phyloP scores from a whole-genome alignment of 495 filamentous ascomycete species.

The Baudoinia panamericana region DNA sequence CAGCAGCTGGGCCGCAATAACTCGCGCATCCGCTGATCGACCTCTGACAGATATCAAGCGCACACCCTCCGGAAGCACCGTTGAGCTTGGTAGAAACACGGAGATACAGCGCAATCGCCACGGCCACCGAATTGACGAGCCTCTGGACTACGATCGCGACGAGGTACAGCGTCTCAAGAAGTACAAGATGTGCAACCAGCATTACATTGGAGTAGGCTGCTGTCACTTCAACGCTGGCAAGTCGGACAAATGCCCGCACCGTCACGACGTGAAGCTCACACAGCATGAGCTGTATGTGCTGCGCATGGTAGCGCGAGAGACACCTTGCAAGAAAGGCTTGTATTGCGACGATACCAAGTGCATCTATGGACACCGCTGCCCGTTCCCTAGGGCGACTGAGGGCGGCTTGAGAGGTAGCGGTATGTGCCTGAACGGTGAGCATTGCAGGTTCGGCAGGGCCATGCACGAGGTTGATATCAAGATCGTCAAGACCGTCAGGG shows the following conservation, averaged over 20 bases:
- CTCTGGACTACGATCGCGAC: constrained; percentile 42
- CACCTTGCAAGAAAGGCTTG: constrained; percentile 61
- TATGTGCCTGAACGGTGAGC: constrained; percentile 25
- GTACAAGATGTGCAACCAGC: constrained; percentile 75
- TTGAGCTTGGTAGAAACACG: too few relatives aligned
- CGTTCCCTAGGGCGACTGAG: constrained; percentile 18
- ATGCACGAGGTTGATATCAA: constrained; percentile 26
- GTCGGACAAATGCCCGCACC: constrained; percentile 53
- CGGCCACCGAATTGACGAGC: constrained; percentile 58
- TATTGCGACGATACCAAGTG: constrained; percentile 64
- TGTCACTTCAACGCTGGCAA: constrained; percentile 35
- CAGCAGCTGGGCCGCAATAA: too few relatives aligned
- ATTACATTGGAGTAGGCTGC: constrained; percentile 65
- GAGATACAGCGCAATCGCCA: constrained; percentile 55
- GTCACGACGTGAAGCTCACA: constrained; percentile 58
- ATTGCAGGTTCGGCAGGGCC: constrained; percentile 25
- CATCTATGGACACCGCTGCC: constrained; percentile 61
- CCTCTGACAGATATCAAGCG: too few relatives aligned
- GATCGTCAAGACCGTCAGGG: constrained; percentile 10
- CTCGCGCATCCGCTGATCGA: too few relatives aligned
- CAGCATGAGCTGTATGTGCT: constrained; percentile 54
- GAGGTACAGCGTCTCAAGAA: constrained; percentile 49
- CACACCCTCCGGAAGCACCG: too few relatives aligned
- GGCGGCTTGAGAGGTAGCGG: constrained; percentile 18
- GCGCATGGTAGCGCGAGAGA: constrained; percentile 59